phyloP scores from a whole-genome alignment of 2,329 filamentous ascomycete species.

The Venturia carpophila region DNA sequence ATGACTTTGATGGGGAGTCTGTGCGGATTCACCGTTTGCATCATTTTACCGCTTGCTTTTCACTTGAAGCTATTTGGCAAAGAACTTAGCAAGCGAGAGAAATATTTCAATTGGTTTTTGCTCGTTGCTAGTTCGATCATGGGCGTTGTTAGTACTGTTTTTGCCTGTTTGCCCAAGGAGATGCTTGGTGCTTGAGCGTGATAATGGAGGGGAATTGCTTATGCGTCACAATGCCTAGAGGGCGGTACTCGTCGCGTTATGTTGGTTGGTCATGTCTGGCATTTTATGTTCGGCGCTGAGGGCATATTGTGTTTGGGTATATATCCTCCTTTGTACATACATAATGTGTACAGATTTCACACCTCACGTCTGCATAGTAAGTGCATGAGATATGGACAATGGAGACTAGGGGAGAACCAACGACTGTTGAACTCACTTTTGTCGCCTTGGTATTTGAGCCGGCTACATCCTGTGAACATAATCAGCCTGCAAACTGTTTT shows the following conservation, averaged over 20 bases:
- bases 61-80: conserved; percentile 81
- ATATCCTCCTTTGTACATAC: neutral
- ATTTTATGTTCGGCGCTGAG: neutral
- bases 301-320: neutral
- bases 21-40: conserved; percentile 87
- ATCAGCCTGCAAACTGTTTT: no score
- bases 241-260: neutral
- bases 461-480: no score
- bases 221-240: neutral
- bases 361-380: neutral
- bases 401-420: no score
- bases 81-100: conserved; percentile 58
- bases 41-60: conserved; percentile 82
- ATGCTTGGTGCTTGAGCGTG: conserved; percentile 28
- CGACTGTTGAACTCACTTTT: no score
- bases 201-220: neutral
- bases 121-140: conserved; percentile 62
- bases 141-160: conserved; percentile 71
- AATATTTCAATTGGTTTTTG: conserved; percentile 57
- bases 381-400: neutral
- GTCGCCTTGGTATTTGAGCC: no score
- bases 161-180: conserved; percentile 78
- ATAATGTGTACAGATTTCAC: neutral
- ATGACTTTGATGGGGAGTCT: conserved; percentile 87
- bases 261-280: neutral